phyloP scores from a whole-genome alignment of 768 basidiomycete species.

The Rhizopogon vulgaris region DNA sequence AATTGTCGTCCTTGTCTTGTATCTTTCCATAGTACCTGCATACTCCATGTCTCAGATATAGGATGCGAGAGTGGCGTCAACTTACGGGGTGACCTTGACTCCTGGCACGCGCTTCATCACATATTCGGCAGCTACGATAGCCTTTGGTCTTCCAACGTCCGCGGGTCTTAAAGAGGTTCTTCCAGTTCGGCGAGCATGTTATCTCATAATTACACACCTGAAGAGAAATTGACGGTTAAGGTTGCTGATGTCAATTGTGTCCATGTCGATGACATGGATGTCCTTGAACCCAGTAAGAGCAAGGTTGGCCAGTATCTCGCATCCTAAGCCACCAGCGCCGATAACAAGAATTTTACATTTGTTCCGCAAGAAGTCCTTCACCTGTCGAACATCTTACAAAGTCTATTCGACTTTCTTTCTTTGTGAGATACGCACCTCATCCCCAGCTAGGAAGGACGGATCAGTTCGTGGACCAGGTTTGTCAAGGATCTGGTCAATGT shows the following conservation, averaged over 20 bases:
- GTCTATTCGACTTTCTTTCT: not conserved
- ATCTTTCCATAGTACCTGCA: constrained; percentile 92
- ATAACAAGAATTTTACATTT: constrained; percentile 94
- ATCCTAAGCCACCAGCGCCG: constrained; percentile 95
- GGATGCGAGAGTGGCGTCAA: constrained; percentile 9
- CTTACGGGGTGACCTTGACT: constrained; percentile 94
- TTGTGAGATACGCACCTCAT: constrained; percentile 47
- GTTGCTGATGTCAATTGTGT: constrained; percentile 99
- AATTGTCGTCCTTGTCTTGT: constrained; percentile 93
- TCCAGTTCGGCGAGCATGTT: not conserved
- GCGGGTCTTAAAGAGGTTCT: constrained; percentile 47
- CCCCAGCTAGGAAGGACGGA: constrained; percentile 73
- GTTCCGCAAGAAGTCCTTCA: constrained; percentile 79
- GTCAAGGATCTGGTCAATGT: constrained; percentile 84
- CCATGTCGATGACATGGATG: constrained; percentile 99
- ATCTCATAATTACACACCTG: constrained; percentile 47
- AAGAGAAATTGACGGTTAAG: constrained; percentile 98
- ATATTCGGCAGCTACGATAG: constrained; percentile 90
- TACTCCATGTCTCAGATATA: constrained; percentile 7
- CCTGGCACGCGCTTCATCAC: constrained; percentile 96
- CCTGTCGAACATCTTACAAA: constrained; percentile 36
- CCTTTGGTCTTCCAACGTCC: constrained; percentile 94
- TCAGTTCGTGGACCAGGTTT: constrained; percentile 87
- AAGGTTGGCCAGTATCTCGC: constrained; percentile 95
- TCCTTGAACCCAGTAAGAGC: constrained; percentile 96